Evolutionary conservation across 2,329 filamentous ascomycete genomes (phyloP).

Genomic region (Decorospora gaudefroyi): DNA sequence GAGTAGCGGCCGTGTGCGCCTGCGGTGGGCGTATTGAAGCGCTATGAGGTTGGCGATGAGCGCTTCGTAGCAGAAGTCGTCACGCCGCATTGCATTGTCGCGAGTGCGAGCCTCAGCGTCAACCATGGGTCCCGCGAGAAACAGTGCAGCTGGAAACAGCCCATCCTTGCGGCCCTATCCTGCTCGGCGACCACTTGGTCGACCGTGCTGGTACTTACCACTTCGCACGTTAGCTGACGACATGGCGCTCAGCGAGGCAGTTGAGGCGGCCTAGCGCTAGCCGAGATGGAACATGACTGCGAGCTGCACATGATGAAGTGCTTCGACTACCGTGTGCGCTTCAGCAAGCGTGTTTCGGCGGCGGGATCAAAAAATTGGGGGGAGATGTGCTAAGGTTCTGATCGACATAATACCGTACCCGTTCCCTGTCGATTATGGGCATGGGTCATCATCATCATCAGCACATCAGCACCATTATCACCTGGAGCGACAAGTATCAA

Average conservation of each 20-base stretch:
- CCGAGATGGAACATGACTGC: slow-evolving; percentile 31
- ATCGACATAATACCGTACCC: slow-evolving; percentile 21
- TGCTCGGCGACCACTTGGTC: slow-evolving; percentile 38
- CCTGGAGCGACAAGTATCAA: slow-evolving; percentile 23
- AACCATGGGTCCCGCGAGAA: slow-evolving; percentile 15
- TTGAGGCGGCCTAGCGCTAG: slow-evolving; percentile 37
- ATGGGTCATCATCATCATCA: too few species aligned
- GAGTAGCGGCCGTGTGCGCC: slow-evolving; percentile 24
- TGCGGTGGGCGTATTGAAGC: slow-evolving; percentile 18
- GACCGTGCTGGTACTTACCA: slow-evolving; percentile 34
- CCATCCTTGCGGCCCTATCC: slow-evolving; percentile 29
- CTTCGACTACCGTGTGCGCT: slow-evolving; percentile 26
- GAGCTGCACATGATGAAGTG: slow-evolving; percentile 42
- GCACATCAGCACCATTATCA: too few species aligned
- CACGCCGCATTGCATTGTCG: slow-evolving; percentile 23
- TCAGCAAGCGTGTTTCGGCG: slow-evolving; percentile 31
- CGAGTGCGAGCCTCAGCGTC: slow-evolving; percentile 20
- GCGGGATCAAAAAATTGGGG: slow-evolving; percentile 18
- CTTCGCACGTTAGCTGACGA: slow-evolving; percentile 35
- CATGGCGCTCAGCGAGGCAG: slow-evolving; percentile 31
- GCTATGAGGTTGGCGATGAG: slow-evolving; percentile 15
- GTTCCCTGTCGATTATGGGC: too few species aligned
- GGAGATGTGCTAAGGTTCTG: slow-evolving; percentile 13
- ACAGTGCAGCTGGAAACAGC: slow-evolving; percentile 18
- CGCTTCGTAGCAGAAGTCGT: slow-evolving; percentile 17